Base-by-base conservation (phyloP, 768 basidiomycete species). In the Strobilomyces dryophilus region DNA sequence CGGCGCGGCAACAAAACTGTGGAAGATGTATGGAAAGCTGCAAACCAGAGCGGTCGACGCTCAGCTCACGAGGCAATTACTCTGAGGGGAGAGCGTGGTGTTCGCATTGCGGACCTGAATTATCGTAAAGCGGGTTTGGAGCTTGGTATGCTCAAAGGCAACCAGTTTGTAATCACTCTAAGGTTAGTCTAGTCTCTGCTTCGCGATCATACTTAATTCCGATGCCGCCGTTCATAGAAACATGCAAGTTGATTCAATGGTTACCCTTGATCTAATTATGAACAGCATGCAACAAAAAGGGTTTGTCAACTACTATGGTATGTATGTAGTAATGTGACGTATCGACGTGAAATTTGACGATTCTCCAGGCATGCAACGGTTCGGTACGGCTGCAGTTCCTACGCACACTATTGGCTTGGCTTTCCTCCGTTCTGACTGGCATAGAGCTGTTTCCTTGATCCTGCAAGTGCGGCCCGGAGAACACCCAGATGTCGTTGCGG, bases 291-390 rank as follows among this genome's bases (percentile, higher is more conserved):
- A 92, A 68, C 71, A 78, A 49, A 83, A 82, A 53, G 97, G 97
- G 0, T 99, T 98, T 71, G 92, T 99, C 68, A 99, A 99, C 67
- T 99, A 98, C 66, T 99, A 97, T 66, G 95, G 93, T 91, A 70
- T 52, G 93, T 91, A 70, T 52, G 12, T 35, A 21, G 21, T 26
- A 31, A 52, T 20, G 27, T 32, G 32, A 47, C 40, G 11, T 49
- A 41, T 40, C n/a, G 15, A 20, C 11, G 26, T 32, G 48, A 49
- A 15, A 37, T n/a, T 35, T 56, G n/a, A 62, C 47, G 29, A 5
- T 58, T 54, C 29, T 31, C 39, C 37, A 90, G 94, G 95, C 42
- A 98, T 99, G 95, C 97, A 99, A 65, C 87, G 97, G 11, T 99
- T 99, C 71, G 97, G 97, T 45, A 98, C 95, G 2, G 93, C 97